These are phyloP conservation scores for Colletotrichum sp. DNA, from an alignment of 2,329 filamentous ascomycete genomes.

Conservation along the genomic window DNA sequence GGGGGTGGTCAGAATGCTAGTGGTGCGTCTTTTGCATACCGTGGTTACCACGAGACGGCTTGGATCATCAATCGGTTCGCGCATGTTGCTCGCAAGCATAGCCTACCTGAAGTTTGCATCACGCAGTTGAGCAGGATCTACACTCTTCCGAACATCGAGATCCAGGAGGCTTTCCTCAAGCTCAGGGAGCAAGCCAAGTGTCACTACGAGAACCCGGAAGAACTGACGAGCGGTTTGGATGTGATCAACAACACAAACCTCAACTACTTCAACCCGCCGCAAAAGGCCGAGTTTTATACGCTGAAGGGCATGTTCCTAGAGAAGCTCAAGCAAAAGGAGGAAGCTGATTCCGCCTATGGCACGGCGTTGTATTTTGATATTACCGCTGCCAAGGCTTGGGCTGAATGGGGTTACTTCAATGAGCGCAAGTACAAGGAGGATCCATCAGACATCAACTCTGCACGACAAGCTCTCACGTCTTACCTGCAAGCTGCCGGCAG, in stretches of 20 bases:
- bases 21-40: constrained; percentile 93
- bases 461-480: constrained; percentile 90
- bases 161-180: constrained; percentile 98
- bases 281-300: constrained; percentile 99
- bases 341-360: constrained; percentile 92
- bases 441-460: constrained; percentile 78
- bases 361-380: constrained; percentile 97
- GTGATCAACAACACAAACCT: constrained; percentile 99
- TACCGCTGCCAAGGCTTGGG: constrained; percentile 95
- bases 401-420: constrained; percentile 98
- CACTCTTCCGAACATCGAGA: constrained; percentile 98
- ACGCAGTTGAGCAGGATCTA: constrained; percentile 97
- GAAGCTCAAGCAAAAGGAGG: constrained; percentile 87
- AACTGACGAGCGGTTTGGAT: constrained; percentile 90
- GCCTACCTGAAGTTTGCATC: constrained; percentile 95
- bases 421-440: constrained; percentile 95
- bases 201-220: constrained; percentile 94
- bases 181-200: constrained; percentile 98
- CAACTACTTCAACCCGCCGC: constrained; percentile 94
- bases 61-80: constrained; percentile 99
- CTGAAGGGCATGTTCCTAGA: constrained; percentile 99
- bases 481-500: constrained; percentile 95
- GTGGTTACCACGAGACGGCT: constrained; percentile 96
- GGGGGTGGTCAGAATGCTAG: constrained; percentile 77
- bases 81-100: constrained; percentile 96